Percentiles rank a stretch among this genome's conserved stretches.
These are phyloP conservation scores for Stygiomarasmius scandens DNA, from an alignment of 1,284 basidiomycete genomes.

Conservation along the genomic window DNA sequence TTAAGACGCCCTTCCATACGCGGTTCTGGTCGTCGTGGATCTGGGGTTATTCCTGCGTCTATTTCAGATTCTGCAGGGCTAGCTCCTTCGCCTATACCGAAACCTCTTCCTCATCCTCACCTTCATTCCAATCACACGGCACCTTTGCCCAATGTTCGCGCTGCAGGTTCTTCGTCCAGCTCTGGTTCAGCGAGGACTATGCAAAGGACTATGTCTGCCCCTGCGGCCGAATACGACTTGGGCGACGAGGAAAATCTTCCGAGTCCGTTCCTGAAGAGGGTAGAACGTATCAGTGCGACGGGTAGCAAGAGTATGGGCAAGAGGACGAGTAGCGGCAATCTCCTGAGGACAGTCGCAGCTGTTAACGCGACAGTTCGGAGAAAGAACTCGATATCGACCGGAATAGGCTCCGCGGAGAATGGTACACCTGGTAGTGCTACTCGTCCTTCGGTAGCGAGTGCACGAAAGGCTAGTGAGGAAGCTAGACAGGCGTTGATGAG, in stretches of 20 bases:
- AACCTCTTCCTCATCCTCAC: conserved; percentile 44
- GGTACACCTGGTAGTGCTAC: background rate
- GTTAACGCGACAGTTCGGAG: conserved; percentile 49
- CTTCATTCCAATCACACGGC: conserved; percentile 24
- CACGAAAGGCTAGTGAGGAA: conserved; percentile 53
- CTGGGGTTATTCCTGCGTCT: conserved; percentile 24
- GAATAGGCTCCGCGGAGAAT: conserved; percentile 13
- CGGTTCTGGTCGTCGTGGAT: conserved; percentile 25
- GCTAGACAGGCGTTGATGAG: conserved; percentile 49
- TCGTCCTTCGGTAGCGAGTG: conserved; percentile 44
- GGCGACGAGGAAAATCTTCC: conserved; percentile 83
- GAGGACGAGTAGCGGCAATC: conserved; percentile 51
- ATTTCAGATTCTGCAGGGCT: conserved; percentile 25
- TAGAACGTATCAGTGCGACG: conserved; percentile 40
- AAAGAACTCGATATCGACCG: conserved; percentile 14
- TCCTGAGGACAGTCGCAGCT: conserved; percentile 64
- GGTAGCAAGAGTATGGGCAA: conserved; percentile 34
- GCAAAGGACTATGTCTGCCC: conserved; percentile 20
- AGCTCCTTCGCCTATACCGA: conserved; percentile 25
- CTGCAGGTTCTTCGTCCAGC: background rate
- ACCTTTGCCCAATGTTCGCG: conserved; percentile 18
- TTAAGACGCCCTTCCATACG: conserved; percentile 48
- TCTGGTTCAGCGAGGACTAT: conserved; percentile 7
- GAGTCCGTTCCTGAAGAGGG: conserved; percentile 75
- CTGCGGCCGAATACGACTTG: conserved; percentile 59